A percentile compares a stretch with the other conserved stretches of the same genome.
Evolutionary conservation across 257 asterid species (phyloP).

Genomic region (Rhazya stricta): DNA sequence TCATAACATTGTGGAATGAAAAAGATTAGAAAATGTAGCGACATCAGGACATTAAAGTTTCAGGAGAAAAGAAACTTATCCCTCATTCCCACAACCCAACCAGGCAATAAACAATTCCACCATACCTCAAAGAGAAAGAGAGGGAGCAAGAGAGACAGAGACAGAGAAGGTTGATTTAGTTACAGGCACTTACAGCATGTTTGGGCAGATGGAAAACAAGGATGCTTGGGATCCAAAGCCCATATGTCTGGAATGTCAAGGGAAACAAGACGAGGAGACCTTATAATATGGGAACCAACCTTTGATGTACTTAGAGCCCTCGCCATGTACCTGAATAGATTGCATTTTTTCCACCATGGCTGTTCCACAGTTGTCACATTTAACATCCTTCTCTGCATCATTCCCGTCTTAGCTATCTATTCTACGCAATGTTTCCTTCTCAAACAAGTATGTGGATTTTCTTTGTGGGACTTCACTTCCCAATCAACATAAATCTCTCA

Average conservation of each 20-base stretch:
- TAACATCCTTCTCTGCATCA: constrained; percentile 4
- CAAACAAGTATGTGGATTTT: not conserved
- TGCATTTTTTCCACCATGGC: not conserved
- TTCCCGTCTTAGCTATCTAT: constrained; percentile 1
- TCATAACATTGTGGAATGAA: not conserved
- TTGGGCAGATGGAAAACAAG: constrained; percentile 18
- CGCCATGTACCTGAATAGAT: not conserved
- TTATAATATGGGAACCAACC: constrained; percentile 27
- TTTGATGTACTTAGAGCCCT: constrained; percentile 30
- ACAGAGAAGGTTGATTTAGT: constrained; percentile 13
- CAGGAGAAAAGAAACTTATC: not conserved
- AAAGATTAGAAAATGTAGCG: too few relatives aligned
- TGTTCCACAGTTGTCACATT: not conserved
- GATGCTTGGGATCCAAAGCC: constrained; percentile 28
- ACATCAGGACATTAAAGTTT: not conserved
- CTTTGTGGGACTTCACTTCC: not conserved
- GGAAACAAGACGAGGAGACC: constrained; percentile 58
- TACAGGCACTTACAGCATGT: constrained; percentile 25
- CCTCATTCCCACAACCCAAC: not conserved
- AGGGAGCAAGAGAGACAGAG: constrained; percentile 8
- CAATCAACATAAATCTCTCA: not conserved
- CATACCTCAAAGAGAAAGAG: not conserved
- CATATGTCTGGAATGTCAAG: constrained; percentile 60
- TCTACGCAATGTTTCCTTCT: not conserved
- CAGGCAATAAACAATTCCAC: not conserved